phyloP scores from a whole-genome alignment of 345 rosid genomes.

The Citrus inodora region DNA sequence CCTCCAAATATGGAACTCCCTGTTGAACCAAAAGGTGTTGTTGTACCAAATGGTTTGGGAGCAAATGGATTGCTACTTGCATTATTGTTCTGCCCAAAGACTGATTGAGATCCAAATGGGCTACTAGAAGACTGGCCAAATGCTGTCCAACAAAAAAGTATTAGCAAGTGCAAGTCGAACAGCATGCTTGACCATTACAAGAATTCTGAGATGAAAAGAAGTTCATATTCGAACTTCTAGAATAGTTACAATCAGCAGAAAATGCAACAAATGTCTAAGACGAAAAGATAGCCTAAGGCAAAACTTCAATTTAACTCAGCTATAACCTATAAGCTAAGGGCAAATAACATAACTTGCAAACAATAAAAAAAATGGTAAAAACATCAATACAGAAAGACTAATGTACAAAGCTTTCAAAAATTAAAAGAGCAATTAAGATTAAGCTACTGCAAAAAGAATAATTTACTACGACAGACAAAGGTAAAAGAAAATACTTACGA shows the following conservation, averaged over 20 bases:
- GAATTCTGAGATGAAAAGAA: neutral
- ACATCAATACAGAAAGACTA: neutral
- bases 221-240: neutral
- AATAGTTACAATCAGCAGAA: neutral
- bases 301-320: neutral
- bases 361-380: neutral
- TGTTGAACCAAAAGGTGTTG: conserved; percentile 70
- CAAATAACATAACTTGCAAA: neutral
- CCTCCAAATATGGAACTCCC: conserved; percentile 81
- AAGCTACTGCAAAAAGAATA: neutral
- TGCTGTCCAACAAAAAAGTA: conserved; percentile 35
- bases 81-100: conserved; percentile 69
- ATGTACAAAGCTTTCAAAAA: neutral
- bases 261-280: neutral
- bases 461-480: conserved; percentile 3
- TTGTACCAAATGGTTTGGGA: conserved; percentile 62
- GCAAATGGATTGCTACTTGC: conserved; percentile 63
- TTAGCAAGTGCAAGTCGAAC: neutral
- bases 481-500: conserved; percentile 38
- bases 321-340: neutral
- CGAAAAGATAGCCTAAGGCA: neutral
- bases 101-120: conserved; percentile 70
- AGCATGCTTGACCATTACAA: neutral
- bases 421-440: neutral
- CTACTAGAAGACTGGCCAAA: conserved; percentile 74